Evolutionary conservation across 2,329 filamentous ascomycete genomes (phyloP).

Genomic region (Tricladium varicosporioides): DNA sequence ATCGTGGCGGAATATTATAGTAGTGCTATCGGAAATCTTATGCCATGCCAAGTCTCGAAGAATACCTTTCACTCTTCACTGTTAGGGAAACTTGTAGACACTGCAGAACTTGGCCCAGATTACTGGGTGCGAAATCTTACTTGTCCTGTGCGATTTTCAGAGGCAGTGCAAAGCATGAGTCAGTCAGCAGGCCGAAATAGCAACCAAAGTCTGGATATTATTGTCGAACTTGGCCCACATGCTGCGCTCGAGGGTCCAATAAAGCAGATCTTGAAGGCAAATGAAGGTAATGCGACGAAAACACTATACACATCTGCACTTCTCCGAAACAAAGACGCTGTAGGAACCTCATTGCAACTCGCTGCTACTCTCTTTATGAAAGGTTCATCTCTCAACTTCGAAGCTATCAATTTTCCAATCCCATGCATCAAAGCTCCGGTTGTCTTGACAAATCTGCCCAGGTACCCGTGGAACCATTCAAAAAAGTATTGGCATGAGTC

Average conservation of each 20-base stretch:
- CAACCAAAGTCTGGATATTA: conserved; percentile 11
- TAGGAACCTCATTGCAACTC: conserved; percentile 43
- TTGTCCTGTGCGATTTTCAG: conserved; percentile 43
- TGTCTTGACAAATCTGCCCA: conserved; percentile 23
- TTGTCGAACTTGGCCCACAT: conserved; percentile 39
- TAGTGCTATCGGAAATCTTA: conserved; percentile 14
- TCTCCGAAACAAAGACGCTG: conserved; percentile 49
- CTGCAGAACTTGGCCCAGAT: conserved; percentile 29
- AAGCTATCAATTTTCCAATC: conserved; percentile 46
- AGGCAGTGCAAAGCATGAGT: conserved; percentile 36
- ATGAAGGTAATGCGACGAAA: conserved; percentile 42
- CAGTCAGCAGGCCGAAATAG: background rate
- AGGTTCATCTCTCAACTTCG: conserved; percentile 44
- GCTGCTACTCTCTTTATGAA: conserved; percentile 46
- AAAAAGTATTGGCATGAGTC: conserved; percentile 26
- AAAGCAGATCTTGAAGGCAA: conserved; percentile 38
- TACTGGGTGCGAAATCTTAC: conserved; percentile 50
- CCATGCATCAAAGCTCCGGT: conserved; percentile 12
- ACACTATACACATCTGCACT: conserved; percentile 41
- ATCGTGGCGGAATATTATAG: conserved; percentile 28
- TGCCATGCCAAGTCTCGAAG: conserved; percentile 2
- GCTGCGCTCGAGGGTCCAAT: conserved; percentile 36
- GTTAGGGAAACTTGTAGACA: conserved; percentile 21
- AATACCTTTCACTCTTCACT: conserved; percentile 26
- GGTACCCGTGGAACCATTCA: conserved; percentile 26